phyloP scores from a whole-genome alignment of 495 filamentous ascomycete genomes.

The Hypomontagnella submonticulosa region DNA sequence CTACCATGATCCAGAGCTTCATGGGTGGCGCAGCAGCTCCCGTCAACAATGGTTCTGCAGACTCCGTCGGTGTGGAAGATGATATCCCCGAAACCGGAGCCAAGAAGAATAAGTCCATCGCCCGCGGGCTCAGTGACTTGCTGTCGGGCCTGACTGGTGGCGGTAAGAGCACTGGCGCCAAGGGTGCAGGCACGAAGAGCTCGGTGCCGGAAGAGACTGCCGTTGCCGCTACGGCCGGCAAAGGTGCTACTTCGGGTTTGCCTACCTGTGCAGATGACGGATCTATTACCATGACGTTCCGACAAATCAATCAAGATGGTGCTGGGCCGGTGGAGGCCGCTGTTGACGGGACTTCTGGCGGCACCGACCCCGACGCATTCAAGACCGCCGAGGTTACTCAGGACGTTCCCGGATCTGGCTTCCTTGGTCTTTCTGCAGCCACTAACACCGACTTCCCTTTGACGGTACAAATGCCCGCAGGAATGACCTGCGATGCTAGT shows the following conservation, averaged over 20 bases:
- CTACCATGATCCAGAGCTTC: slow-evolving; percentile 57
- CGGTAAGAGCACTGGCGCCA: slow-evolving; percentile 11
- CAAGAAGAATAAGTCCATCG: slow-evolving; percentile 21
- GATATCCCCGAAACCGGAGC: slow-evolving; percentile 35
- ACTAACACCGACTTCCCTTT: slow-evolving; percentile 66
- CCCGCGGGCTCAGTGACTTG: slow-evolving; percentile 27
- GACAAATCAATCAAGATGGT: slow-evolving; percentile 65
- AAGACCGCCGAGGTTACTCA: slow-evolving; percentile 64
- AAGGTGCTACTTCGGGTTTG: slow-evolving; percentile 56
- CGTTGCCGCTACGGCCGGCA: slow-evolving; percentile 56
- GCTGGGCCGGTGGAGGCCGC: slow-evolving; percentile 60
- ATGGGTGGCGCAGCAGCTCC: slow-evolving; percentile 54
- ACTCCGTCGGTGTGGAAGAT: slow-evolving; percentile 51
- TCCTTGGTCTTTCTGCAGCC: slow-evolving; percentile 60
- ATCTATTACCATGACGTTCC: slow-evolving; percentile 65
- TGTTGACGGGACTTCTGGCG: slow-evolving; percentile 66
- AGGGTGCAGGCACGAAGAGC: slow-evolving; percentile 50
- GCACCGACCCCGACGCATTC: slow-evolving; percentile 64
- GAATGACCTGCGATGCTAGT: slow-evolving; percentile 68
- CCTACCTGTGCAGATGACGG: slow-evolving; percentile 67
- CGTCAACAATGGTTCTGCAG: slow-evolving; percentile 49
- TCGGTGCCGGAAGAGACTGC: slow-evolving; percentile 53
- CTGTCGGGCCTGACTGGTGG: slow-evolving; percentile 35
- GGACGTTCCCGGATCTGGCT: slow-evolving; percentile 66
- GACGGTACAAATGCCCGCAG: slow-evolving; percentile 67